Conservation (phyloP, 768 basidiomycete genomes). For the Auriculariales sp. region DNA sequence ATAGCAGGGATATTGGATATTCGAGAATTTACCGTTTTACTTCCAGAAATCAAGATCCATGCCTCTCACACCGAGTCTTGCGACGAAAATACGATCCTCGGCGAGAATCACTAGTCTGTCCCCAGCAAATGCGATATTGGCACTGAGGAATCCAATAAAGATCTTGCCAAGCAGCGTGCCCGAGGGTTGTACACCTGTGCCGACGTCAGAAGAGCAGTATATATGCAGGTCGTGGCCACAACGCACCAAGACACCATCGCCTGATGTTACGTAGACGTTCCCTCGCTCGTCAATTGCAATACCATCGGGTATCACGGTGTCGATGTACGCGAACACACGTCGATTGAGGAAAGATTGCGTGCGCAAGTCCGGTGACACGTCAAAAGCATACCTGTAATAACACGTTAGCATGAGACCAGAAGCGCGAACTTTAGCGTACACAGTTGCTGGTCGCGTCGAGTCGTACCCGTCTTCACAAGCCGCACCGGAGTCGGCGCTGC, state of each 20-base stretch:
- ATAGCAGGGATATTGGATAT: no score
- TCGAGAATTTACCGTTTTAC: no score
- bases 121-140: conserved; percentile 29
- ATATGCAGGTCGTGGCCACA: not conserved
- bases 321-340: conserved; percentile 51
- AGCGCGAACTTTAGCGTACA: conserved; percentile 16
- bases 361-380: conserved; percentile 33
- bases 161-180: conserved; percentile 53
- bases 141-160: conserved; percentile 26
- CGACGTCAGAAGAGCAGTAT: not conserved
- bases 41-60: conserved; percentile 2
- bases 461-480: conserved; percentile 22
- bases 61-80: conserved; percentile 17
- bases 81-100: conserved; percentile 25
- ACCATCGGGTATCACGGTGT: conserved; percentile 55
- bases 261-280: conserved; percentile 53
- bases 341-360: conserved; percentile 43
- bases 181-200: conserved; percentile 35
- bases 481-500: conserved; percentile 1
- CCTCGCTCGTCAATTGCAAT: conserved; percentile 47
- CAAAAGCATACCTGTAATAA: conserved; percentile 35
- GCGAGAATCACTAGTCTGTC: conserved; percentile 23
- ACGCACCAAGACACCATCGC: conserved; percentile 51
- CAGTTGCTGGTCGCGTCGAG: conserved; percentile 47
- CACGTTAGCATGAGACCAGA: not conserved